phyloP scores from a whole-genome alignment of 2,329 filamentous ascomycete genomes.

The Ceratocystis cubensis region DNA sequence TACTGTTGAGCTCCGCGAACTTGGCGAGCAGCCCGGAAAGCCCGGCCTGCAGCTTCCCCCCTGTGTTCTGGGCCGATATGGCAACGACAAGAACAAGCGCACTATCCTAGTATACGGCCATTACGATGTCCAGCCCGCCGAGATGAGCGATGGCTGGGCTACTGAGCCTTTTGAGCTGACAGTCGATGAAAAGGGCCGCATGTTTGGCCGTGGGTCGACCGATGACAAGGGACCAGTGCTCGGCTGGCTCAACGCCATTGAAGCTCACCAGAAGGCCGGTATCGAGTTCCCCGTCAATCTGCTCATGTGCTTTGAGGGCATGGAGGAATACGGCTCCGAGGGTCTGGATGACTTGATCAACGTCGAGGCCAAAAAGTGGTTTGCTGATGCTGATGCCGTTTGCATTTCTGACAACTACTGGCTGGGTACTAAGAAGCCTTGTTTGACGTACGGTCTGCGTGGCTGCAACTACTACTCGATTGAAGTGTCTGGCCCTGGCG shows the following conservation, averaged over 20 bases:
- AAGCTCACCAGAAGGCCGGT: constrained; percentile 90
- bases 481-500: constrained; percentile 77
- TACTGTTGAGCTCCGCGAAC: constrained; percentile 68
- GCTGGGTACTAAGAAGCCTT: constrained; percentile 97
- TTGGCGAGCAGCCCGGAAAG: constrained; percentile 86
- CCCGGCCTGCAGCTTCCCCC: constrained; percentile 85
- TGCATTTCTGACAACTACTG: constrained; percentile 99
- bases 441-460: constrained; percentile 89
- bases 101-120: constrained; percentile 96
- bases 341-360: constrained; percentile 91
- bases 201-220: constrained; percentile 91
- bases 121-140: constrained; percentile 94
- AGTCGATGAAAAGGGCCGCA: constrained; percentile 79
- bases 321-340: constrained; percentile 98
- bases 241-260: constrained; percentile 95
- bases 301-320: constrained; percentile 98
- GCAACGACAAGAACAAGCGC: constrained; percentile 80
- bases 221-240: constrained; percentile 97
- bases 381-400: constrained; percentile 88
- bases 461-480: constrained; percentile 97
- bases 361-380: constrained; percentile 82
- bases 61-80: constrained; percentile 83
- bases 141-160: constrained; percentile 87
- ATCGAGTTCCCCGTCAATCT: constrained; percentile 95
- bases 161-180: constrained; percentile 86